Base-by-base conservation (phyloP, 495 filamentous ascomycete genomes). In the Annulohypoxylon moriforme region DNA sequence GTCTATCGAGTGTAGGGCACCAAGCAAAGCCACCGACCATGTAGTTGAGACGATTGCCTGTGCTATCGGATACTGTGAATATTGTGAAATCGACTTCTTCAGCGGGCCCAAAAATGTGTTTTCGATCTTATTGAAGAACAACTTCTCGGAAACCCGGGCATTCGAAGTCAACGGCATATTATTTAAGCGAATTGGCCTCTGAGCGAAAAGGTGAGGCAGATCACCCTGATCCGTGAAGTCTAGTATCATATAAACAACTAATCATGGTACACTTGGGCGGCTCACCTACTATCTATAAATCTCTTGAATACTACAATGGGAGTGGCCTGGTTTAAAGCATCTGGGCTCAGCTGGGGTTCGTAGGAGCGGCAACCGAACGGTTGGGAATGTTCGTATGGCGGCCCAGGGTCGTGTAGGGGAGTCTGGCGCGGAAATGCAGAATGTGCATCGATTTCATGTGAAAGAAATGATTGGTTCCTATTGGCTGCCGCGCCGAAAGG, bases 31-130 rank as follows among this genome's bases (percentile, higher is more conserved):
- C 4, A 58, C 18, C 9, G 60, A 66, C 16, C 60, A 40, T 20
- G 71, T 60, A 16, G 61, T 62, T n/a, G 61, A 62, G 10, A 73
- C 42, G 4, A 73, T 73, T 1, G 71, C 71, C 47, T 50, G 60
- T 11, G 36, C 16, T 14, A 69, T 20, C 9, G 64, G 57, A 5
- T 62, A 29, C 25, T 53, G 55, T 3, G 14, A 8, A 0, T 33
- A 36, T 8, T 34, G 47, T 3, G 55, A 60, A 11, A 34, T 49
- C 9, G 55, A 68, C 4, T 25, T 31, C 18, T 24, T 47, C 2
- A 72, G 13, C 2, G 69, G 69, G 2, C 22, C 11, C 33, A 68
- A 60, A 36, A 72, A 44, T 7, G 46, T 40, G 2, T 4, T 9
- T 2, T 72, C 46, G 20, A 49, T 38, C 7, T 63, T 25, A n/a